phyloP scores from a whole-genome alignment of 228 moss, liverwort and hornwort genomes.

The Sphagnum fallax region DNA sequence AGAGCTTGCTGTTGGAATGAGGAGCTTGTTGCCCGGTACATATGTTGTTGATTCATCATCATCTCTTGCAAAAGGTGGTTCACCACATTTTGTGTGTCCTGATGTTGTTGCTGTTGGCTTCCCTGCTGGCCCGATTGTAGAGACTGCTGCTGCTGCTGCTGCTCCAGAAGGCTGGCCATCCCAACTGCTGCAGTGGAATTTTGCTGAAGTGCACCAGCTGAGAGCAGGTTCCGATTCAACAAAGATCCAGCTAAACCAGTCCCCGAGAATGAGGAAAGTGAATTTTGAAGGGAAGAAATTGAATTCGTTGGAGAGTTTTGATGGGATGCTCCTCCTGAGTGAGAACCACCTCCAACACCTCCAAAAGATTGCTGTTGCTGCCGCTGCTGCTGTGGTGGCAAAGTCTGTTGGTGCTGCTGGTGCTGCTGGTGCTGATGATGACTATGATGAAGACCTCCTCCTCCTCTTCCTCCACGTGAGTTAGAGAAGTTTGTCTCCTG shows the following conservation, averaged over 20 bases:
- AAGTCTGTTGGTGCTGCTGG: neutral
- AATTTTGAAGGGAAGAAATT: conserved; percentile 88
- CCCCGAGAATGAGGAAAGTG: conserved; percentile 71
- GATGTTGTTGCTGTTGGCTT: conserved; percentile 33
- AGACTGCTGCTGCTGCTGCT: conserved; percentile 35
- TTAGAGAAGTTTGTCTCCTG: conserved; percentile 33
- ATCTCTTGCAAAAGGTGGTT: conserved; percentile 91
- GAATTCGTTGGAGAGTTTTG: conserved; percentile 88
- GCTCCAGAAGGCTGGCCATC: conserved; percentile 27
- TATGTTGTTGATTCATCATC: conserved; percentile 93
- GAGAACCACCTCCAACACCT: conserved; percentile 1
- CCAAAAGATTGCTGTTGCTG: neutral
- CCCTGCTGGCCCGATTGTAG: neutral
- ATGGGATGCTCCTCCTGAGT: conserved; percentile 42
- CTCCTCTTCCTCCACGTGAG: conserved; percentile 30
- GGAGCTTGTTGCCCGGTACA: conserved; percentile 8
- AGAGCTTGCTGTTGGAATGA: conserved; percentile 45
- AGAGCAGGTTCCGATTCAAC: conserved; percentile 51
- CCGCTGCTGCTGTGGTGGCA: conserved; percentile 34
- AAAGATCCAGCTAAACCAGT: conserved; percentile 49
- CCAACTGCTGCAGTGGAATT: conserved; percentile 20
- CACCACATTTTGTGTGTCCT: conserved; percentile 55
- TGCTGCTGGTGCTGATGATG: no score
- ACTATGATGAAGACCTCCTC: no score
- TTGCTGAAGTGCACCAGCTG: conserved; percentile 57